A percentile compares a stretch with the other conserved stretches of the same genome.
These are phyloP conservation scores for Logfia minima DNA, from an alignment of 129 eudicot species.

Conservation along the genomic window DNA sequence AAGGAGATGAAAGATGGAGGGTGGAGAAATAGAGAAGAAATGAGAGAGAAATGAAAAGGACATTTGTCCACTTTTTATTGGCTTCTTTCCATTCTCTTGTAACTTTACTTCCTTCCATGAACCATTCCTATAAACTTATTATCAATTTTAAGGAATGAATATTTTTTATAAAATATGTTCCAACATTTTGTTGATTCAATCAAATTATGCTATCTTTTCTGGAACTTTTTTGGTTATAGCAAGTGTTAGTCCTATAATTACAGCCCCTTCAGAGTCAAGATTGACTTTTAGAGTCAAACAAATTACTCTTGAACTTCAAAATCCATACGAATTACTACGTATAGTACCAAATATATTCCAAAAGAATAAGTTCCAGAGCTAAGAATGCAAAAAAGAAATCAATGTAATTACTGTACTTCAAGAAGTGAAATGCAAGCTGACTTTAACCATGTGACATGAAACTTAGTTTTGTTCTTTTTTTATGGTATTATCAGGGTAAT, in stretches of 20 bases:
- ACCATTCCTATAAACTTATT: too few relatives aligned
- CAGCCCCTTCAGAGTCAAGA: not conserved
- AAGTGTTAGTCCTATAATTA: not conserved
- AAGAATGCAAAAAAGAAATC: not conserved
- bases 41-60: too few relatives aligned
- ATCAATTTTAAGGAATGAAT: too few relatives aligned
- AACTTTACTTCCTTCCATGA: too few relatives aligned
- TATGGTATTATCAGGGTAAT: constrained; percentile 61
- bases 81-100: too few relatives aligned
- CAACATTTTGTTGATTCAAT: not conserved
- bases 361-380: not conserved
- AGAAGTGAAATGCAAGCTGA: not conserved
- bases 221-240: not conserved
- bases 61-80: too few relatives aligned
- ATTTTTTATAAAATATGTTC: too few relatives aligned
- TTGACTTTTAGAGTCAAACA: constrained; percentile 11
- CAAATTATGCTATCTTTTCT: not conserved
- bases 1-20: too few relatives aligned
- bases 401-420: not conserved
- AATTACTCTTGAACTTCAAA: not conserved
- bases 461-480: constrained; percentile 7
- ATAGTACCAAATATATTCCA: not conserved
- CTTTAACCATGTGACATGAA: not conserved
- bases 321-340: not conserved
- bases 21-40: too few relatives aligned